phyloP scores from a whole-genome alignment of 2,329 filamentous ascomycete genomes.

The Pleomassaria siparia region DNA sequence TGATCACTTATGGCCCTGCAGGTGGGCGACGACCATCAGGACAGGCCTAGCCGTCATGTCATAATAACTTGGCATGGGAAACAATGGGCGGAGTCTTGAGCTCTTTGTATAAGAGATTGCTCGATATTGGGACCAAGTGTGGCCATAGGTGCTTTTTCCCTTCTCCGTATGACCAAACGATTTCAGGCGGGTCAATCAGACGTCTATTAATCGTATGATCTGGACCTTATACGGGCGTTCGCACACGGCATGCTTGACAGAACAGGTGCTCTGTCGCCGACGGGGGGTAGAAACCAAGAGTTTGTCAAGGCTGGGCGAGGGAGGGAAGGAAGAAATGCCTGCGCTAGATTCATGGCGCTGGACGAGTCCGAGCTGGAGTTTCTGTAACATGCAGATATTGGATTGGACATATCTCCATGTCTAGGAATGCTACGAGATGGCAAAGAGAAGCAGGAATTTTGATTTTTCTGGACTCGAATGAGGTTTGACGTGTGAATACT shows the following conservation, averaged over 20 bases:
- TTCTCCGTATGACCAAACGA: constrained; percentile 2
- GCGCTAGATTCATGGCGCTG: constrained; percentile 4
- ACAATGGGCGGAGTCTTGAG: not conserved
- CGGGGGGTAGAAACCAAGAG: constrained; percentile 22
- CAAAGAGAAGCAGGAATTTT: not conserved
- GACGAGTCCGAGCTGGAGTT: not conserved
- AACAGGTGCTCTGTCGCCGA: constrained; percentile 26
- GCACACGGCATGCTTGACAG: constrained; percentile 13
- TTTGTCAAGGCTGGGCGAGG: constrained; percentile 33
- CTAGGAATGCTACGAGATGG: not conserved
- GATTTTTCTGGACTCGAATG: not conserved
- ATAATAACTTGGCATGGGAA: constrained; percentile 12
- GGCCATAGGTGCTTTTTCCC: constrained; percentile 9
- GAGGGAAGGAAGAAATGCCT: constrained; percentile 16
- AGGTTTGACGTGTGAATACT: not conserved
- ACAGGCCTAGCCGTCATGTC: constrained; percentile 3
- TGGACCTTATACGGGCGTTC: constrained; percentile 12
- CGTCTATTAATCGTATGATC: constrained; percentile 3
- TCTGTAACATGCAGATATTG: not conserved
- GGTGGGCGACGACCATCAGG: constrained; percentile 7
- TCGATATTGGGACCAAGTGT: not conserved
- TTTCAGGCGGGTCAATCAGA: not conserved
- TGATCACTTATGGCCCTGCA: constrained; percentile 1
- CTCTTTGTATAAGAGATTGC: constrained; percentile 3
- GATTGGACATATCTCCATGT: not conserved